phyloP scores from a whole-genome alignment of 2,329 filamentous ascomycete genomes.

The Colletotrichum godetiae region DNA sequence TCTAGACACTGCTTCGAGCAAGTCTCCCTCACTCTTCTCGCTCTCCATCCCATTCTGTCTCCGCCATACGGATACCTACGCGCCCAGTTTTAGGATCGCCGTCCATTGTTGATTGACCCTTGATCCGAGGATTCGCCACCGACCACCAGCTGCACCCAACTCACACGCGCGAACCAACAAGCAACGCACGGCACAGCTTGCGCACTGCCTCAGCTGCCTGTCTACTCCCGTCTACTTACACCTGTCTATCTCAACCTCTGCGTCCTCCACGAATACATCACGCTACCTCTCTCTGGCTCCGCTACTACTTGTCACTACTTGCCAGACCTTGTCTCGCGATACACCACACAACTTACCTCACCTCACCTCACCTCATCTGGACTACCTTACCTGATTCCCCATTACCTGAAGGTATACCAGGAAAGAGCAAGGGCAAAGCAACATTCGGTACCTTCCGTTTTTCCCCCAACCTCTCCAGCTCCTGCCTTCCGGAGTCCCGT shows the following conservation, averaged over 20 bases:
- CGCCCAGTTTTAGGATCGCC: conserved; percentile 6
- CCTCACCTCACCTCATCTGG: neutral
- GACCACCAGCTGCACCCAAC: conserved; percentile 29
- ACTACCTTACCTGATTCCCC: neutral
- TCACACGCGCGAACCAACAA: neutral
- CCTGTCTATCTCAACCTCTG: conserved; percentile 3
- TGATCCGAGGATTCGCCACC: conserved; percentile 24
- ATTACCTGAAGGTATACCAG: neutral
- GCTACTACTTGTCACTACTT: neutral
- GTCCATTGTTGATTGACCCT: neutral
- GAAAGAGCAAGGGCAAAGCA: neutral
- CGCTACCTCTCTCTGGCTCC: neutral
- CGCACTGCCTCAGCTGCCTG: conserved; percentile 2
- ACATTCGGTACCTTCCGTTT: neutral
- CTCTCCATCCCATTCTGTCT: neutral
- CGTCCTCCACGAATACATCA: neutral
- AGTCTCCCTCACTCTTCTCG: neutral
- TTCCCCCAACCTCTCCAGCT: neutral
- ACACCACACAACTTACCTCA: neutral
- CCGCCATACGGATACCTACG: neutral
- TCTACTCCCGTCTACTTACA: conserved; percentile 5
- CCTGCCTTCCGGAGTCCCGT: neutral
- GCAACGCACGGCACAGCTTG: conserved; percentile 18
- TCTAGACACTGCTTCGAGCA: neutral
- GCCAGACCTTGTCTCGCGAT: neutral